Conservation (phyloP, 257 asterid genomes). For the Solanum clarkiae region DNA sequence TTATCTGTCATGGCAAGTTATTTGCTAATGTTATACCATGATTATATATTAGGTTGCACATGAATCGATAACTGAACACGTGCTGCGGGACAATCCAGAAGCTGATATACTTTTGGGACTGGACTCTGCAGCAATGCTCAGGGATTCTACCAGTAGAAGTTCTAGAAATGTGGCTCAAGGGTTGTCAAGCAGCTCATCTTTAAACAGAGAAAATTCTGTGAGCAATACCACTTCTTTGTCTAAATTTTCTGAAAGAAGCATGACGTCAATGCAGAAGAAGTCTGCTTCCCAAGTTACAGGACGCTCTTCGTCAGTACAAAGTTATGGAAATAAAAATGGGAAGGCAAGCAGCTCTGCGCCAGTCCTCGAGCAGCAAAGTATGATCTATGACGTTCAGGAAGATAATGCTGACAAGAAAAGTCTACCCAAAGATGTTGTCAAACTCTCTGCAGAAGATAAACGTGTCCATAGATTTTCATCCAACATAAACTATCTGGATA, state of each 20-base stretch:
- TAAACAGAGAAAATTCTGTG: constrained; percentile 24
- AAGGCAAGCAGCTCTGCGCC: constrained; percentile 15
- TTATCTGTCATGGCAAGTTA: background rate
- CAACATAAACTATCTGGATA: constrained; percentile 5
- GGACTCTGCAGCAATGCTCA: background rate
- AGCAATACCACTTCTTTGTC: constrained; percentile 23
- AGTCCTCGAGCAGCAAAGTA: constrained; percentile 12
- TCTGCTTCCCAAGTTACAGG: constrained; percentile 16
- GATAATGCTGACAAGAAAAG: constrained; percentile 8
- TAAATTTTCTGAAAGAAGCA: constrained; percentile 47
- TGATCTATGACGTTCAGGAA: constrained; percentile 6
- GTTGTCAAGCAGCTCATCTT: constrained; percentile 17
- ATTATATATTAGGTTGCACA: constrained; percentile 31
- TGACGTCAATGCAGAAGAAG: constrained; percentile 41
- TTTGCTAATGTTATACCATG: background rate
- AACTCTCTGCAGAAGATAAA: constrained; percentile 6
- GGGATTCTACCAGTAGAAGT: background rate
- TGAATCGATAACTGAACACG: constrained; percentile 8
- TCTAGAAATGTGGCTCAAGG: constrained; percentile 1
- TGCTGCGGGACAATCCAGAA: background rate
- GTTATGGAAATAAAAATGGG: constrained; percentile 21
- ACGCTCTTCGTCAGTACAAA: constrained; percentile 39
- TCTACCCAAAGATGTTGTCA: background rate
- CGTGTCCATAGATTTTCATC: constrained; percentile 1
- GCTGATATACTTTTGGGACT: background rate